A percentile compares a stretch with the other conserved stretches of the same genome.
Evolutionary conservation across 2,329 filamentous ascomycete species (phyloP).

Genomic region (Calonectria ilicicola): DNA sequence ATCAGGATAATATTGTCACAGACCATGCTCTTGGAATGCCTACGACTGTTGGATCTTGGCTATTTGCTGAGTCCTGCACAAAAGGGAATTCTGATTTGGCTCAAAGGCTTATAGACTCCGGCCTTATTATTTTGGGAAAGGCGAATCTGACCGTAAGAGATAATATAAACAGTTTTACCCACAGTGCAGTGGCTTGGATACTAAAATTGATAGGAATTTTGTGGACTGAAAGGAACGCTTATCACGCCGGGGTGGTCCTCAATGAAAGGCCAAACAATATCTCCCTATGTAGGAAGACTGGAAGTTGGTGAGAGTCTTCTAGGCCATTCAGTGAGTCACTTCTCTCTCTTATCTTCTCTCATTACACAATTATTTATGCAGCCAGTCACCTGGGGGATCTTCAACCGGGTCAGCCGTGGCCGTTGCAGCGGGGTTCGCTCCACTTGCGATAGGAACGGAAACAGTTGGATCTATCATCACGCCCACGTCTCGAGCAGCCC

Average conservation of each 20-base stretch:
- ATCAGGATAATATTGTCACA: slow-evolving; percentile 25
- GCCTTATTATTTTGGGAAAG: slow-evolving; percentile 29
- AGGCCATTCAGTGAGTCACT: slow-evolving; percentile 30
- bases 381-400: slow-evolving; percentile 46
- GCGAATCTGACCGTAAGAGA: slow-evolving; percentile 24
- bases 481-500: slow-evolving; percentile 31
- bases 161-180: no score
- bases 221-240: slow-evolving; percentile 5
- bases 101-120: slow-evolving; percentile 15
- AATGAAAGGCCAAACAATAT: slow-evolving; percentile 42
- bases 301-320: slow-evolving; percentile 26
- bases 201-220: background rate
- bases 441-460: slow-evolving; percentile 48
- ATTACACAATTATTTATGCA: background rate
- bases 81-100: slow-evolving; percentile 23
- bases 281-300: slow-evolving; percentile 41
- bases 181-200: background rate
- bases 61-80: slow-evolving; percentile 25
- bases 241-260: slow-evolving; percentile 15
- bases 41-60: slow-evolving; percentile 27
- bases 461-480: slow-evolving; percentile 47
- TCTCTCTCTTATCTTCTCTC: background rate
- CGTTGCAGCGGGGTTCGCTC: slow-evolving; percentile 45
- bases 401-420: slow-evolving; percentile 50
- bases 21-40: slow-evolving; percentile 13